Evolutionary conservation across 2,329 filamentous ascomycete genomes (phyloP).

Genomic region (Cytospora leucostoma): DNA sequence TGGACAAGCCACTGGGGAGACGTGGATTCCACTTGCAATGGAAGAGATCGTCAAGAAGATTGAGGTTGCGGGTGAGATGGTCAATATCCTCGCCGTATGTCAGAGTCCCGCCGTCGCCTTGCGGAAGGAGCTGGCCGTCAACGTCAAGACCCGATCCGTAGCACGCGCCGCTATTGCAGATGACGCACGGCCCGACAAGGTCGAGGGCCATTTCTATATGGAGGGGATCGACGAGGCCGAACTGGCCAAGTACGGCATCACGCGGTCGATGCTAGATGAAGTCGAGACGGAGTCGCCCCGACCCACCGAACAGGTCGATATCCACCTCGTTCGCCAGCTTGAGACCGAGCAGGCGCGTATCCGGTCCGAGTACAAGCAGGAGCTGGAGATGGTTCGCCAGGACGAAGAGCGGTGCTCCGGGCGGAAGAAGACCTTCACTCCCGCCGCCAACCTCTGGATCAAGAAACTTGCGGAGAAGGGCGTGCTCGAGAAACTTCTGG

Average conservation of each 20-base stretch:
- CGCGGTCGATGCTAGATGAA: constrained; percentile 7
- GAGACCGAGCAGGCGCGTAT: constrained; percentile 44
- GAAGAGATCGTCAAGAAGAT: constrained; percentile 67
- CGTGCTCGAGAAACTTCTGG: constrained; percentile 49
- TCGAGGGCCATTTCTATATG: constrained; percentile 1
- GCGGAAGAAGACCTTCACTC: constrained; percentile 68
- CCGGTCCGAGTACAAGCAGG: constrained; percentile 50
- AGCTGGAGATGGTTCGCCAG: constrained; percentile 46
- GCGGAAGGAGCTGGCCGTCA: constrained; percentile 47
- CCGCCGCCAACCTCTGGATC: constrained; percentile 69
- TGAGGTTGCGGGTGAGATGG: constrained; percentile 67
- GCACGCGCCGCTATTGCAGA: constrained; percentile 41
- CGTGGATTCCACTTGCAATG: constrained; percentile 71
- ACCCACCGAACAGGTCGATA: background rate
- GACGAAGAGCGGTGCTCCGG: constrained; percentile 56
- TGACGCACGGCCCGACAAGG: constrained; percentile 2
- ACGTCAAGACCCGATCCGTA: constrained; percentile 37
- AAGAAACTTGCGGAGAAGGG: constrained; percentile 68
- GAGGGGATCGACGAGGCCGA: constrained; percentile 11
- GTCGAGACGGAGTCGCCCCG: background rate
- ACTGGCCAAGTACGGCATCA: constrained; percentile 16
- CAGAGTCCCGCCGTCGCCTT: constrained; percentile 61
- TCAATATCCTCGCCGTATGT: constrained; percentile 75
- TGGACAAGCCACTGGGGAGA: constrained; percentile 49
- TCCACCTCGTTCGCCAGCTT: constrained; percentile 36